A percentile compares a stretch with the other conserved stretches of the same genome.
Evolutionary conservation across 371 early-diverging fungal species (phyloP).

Genomic region (Apophysomyces sp.): DNA sequence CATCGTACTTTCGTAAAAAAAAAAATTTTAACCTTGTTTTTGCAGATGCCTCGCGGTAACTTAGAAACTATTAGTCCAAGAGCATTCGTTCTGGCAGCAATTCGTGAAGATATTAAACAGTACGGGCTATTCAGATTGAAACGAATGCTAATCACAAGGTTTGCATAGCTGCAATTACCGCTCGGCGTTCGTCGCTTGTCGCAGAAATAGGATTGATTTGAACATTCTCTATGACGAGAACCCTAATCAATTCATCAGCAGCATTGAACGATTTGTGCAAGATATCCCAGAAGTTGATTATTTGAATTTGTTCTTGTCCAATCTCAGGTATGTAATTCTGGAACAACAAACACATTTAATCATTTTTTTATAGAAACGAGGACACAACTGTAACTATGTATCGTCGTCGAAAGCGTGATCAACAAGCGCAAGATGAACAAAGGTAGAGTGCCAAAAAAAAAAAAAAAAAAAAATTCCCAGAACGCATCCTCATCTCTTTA

Average conservation of each 20-base stretch:
- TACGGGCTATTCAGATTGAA: conserved; percentile 10
- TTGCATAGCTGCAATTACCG: conserved; percentile 60
- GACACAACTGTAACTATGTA: conserved; percentile 74
- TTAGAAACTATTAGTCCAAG: conserved; percentile 95
- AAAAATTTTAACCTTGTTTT: neutral
- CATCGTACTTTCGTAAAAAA: neutral
- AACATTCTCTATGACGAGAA: conserved; percentile 85
- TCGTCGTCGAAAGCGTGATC: conserved; percentile 24
- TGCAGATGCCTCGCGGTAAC: conserved; percentile 93
- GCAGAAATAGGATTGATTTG: conserved; percentile 91
- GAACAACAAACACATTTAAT: neutral
- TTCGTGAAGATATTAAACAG: conserved; percentile 70
- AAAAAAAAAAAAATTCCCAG: too few species aligned
- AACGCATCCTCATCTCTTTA: too few species aligned
- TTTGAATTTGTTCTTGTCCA: conserved; percentile 88
- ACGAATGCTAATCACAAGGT: neutral
- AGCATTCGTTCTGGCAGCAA: conserved; percentile 82
- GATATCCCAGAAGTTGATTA: conserved; percentile 84
- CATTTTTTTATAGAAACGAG: conserved; percentile 47
- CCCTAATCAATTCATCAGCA: conserved; percentile 65
- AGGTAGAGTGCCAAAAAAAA: neutral
- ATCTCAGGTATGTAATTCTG: conserved; percentile 52
- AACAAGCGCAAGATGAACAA: conserved; percentile 11
- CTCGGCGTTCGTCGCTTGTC: conserved; percentile 82
- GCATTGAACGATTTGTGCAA: conserved; percentile 68